Evolutionary conservation across 345 rosid species (phyloP).

Genomic region (Cardamine occulta): DNA sequence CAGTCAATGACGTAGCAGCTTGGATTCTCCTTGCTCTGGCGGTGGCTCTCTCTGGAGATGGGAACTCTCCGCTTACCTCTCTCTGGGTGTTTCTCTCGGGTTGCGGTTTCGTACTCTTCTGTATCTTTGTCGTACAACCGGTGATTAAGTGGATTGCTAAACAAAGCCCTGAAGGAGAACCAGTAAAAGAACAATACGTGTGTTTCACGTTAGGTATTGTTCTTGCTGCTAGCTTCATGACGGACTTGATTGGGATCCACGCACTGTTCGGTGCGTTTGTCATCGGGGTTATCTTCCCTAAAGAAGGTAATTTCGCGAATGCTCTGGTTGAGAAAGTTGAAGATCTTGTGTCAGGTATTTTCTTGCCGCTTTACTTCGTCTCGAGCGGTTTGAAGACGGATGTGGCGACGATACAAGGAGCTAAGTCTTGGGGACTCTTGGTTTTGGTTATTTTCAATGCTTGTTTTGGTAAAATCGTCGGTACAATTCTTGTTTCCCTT

Average conservation of each 20-base stretch:
- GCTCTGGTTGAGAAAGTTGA: constrained; percentile 55
- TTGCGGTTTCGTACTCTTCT: constrained; percentile 46
- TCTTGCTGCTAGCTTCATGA: constrained; percentile 55
- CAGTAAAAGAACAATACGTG: constrained; percentile 49
- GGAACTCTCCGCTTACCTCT: constrained; percentile 48
- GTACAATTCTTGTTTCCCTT: constrained; percentile 53
- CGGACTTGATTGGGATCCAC: constrained; percentile 63
- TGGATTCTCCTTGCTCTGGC: constrained; percentile 58
- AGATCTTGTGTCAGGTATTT: constrained; percentile 56
- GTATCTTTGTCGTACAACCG: constrained; percentile 39
- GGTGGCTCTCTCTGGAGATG: constrained; percentile 48
- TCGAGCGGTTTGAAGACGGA: constrained; percentile 62
- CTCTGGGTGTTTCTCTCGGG: constrained; percentile 60
- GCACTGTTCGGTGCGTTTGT: constrained; percentile 60
- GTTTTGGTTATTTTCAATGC: constrained; percentile 59
- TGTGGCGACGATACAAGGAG: constrained; percentile 51
- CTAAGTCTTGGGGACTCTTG: constrained; percentile 55
- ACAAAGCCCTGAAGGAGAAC: constrained; percentile 46
- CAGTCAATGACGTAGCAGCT: constrained; percentile 55
- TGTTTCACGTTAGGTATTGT: constrained; percentile 54
- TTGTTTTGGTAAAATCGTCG: constrained; percentile 58
- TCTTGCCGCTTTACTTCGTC: constrained; percentile 62
- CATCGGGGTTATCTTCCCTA: constrained; percentile 57
- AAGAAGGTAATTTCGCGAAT: constrained; percentile 51
- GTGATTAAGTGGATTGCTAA: constrained; percentile 40